Evolutionary conservation across 495 filamentous ascomycete genomes (phyloP), one percentile per base, ranked within the genome.

Genomic region (Oleoguttula mirabilis): DNA sequence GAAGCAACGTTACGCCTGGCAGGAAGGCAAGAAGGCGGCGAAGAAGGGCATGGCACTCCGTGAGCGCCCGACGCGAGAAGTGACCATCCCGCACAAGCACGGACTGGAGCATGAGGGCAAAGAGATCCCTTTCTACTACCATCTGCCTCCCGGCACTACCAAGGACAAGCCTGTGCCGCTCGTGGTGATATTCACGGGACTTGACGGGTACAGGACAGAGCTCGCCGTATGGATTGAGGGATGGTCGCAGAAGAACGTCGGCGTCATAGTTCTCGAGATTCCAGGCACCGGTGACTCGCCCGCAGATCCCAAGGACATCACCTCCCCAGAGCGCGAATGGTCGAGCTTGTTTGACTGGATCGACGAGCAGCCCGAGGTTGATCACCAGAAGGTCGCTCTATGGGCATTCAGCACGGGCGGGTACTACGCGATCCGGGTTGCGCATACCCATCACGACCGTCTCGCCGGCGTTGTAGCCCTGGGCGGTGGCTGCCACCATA

Each of bases 251-350:
- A 16, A 80, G 70, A 75, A 77, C 58, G 19, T 63, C 57, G 61
- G 40, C 4, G 47, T 50, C 1, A 65, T 85, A 3, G 64, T 82
- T 21, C 68, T 74, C 19, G 83, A 88, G 61, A 83, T 88, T 43
- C 83, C 82, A 0, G 83, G 83, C 0, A 88, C 83, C 1, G 83
- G 79, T 2, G 83, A 88, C 56, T 83, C 71, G 44, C 83, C 82
- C 0, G 79, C 81, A 0, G 73, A 77, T 42, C 64, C 68, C 2
- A 59, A 60, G 1, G 73, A 78, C 38, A 64, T 67, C 0, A 63
- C 59, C 15, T 67, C 66, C 1, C 62, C 70, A 0, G 73, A 77
- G 44, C 63, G 73, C 0, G 54, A 73, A 34, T 85, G 80, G 73
- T 63, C 64, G 22, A 78, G 70, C 39, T 59, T 85, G 45, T 60